These are phyloP conservation scores for Pythium scleroteichum DNA, from an alignment of 352 stramenopile species.

Conservation along the genomic window DNA sequence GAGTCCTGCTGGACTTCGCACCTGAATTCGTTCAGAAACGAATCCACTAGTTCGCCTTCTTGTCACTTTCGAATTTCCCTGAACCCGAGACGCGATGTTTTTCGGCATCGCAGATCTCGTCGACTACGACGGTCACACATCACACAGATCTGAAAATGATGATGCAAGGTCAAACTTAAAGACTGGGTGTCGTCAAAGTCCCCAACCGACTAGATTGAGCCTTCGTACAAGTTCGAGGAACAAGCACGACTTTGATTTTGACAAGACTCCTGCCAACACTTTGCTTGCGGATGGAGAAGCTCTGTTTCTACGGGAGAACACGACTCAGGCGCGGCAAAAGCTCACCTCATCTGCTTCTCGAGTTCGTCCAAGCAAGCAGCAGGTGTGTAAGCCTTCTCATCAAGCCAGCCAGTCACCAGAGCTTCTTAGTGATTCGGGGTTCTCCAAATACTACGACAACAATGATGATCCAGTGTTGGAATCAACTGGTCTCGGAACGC, in stretches of 20 bases:
- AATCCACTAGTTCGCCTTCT: constrained; percentile 11
- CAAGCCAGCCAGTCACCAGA: neutral
- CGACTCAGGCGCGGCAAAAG: constrained; percentile 14
- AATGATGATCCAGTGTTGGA: constrained; percentile 30
- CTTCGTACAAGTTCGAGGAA: constrained; percentile 5
- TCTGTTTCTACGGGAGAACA: constrained; percentile 18
- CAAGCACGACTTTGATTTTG: neutral
- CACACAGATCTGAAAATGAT: constrained; percentile 22
- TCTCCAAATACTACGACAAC: constrained; percentile 7
- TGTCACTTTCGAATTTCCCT: too few relatives aligned
- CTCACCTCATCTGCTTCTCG: constrained; percentile 53
- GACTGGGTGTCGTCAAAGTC: neutral
- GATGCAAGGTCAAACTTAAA: constrained; percentile 1
- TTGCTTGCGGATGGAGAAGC: constrained; percentile 6
- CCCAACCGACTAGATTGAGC: constrained; percentile 4
- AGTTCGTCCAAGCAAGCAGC: constrained; percentile 44
- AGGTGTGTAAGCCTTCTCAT: neutral
- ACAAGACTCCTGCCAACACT: constrained; percentile 1
- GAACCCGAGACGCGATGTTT: constrained; percentile 13
- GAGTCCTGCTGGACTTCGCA: too few relatives aligned
- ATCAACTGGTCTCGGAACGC: neutral
- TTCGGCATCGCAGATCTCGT: constrained; percentile 10
- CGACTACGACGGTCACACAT: constrained; percentile 1
- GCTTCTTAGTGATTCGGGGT: neutral
- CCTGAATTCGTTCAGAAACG: too few relatives aligned